Percentiles rank a stretch among this genome's conserved stretches.
Evolutionary conservation across 345 rosid species (phyloP).

Genomic region (Salix suchowensis): DNA sequence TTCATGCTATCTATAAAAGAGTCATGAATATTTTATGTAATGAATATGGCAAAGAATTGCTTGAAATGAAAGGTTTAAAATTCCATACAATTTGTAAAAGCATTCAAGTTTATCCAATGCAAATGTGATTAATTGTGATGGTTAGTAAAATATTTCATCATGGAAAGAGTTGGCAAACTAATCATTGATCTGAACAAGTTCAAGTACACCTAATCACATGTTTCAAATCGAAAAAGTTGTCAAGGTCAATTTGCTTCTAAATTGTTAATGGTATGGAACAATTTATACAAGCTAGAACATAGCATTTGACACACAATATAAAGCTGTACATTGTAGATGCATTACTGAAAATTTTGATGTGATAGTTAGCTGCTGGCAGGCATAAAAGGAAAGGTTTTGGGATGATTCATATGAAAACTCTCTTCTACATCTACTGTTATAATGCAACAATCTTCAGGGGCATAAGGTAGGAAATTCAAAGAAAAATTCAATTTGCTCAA

Average conservation of each 20-base stretch:
- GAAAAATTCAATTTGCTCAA: too few relatives aligned
- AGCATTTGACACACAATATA: too few relatives aligned
- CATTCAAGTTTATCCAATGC: too few relatives aligned
- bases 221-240: neutral
- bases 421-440: neutral
- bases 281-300: neutral
- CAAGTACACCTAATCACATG: constrained; percentile 33
- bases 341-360: neutral
- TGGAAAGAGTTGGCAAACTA: constrained; percentile 37
- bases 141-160: too few relatives aligned
- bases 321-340: neutral
- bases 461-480: too few relatives aligned
- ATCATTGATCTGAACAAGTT: constrained; percentile 63
- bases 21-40: too few relatives aligned
- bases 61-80: too few relatives aligned
- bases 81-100: too few relatives aligned
- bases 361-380: neutral
- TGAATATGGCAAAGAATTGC: too few relatives aligned
- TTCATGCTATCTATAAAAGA: too few relatives aligned
- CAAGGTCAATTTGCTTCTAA: neutral
- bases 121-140: too few relatives aligned
- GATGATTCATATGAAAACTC: neutral
- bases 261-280: neutral
- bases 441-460: neutral
- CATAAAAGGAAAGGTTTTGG: neutral